A percentile compares a stretch with the other conserved stretches of the same genome.
Conservation (phyloP, 2,329 filamentous ascomycete species). For the Paraconiothyrium brasiliense region DNA sequence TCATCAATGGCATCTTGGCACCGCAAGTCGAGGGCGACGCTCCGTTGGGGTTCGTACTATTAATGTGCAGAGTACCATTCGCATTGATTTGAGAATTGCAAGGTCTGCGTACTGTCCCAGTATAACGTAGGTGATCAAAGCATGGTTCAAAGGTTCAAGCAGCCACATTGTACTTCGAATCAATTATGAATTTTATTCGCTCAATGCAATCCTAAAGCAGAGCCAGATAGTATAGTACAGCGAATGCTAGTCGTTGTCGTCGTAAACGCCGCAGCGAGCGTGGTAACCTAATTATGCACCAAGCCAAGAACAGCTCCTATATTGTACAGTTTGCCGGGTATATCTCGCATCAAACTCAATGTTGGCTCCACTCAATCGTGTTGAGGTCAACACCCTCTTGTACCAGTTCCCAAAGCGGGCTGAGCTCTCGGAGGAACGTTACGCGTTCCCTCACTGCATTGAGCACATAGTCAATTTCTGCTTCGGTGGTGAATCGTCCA, state of each 20-base stretch:
- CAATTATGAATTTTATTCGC: slow-evolving; percentile 19
- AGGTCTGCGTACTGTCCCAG: background rate
- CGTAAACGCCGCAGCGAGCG: slow-evolving; percentile 38
- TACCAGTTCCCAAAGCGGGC: slow-evolving; percentile 95
- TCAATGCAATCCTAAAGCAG: slow-evolving; percentile 20
- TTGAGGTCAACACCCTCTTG: slow-evolving; percentile 96
- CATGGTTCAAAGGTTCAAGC: background rate
- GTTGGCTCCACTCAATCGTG: slow-evolving; percentile 98
- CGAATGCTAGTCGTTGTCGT: slow-evolving; percentile 27
- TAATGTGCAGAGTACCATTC: background rate
- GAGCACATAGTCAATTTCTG: slow-evolving; percentile 95
- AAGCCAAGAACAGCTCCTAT: slow-evolving; percentile 21
- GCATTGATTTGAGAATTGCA: background rate
- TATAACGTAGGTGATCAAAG: background rate
- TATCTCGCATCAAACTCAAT: slow-evolving; percentile 62
- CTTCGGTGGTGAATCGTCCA: slow-evolving; percentile 93
- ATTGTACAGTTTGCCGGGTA: slow-evolving; percentile 38
- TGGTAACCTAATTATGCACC: slow-evolving; percentile 24
- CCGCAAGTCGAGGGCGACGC: slow-evolving; percentile 6
- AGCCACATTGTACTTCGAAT: slow-evolving; percentile 5
- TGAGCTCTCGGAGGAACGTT: slow-evolving; percentile 90
- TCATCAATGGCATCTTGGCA: slow-evolving; percentile 33
- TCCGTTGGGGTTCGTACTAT: too few species aligned
- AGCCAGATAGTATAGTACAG: slow-evolving; percentile 36
- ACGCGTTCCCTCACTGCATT: slow-evolving; percentile 93